Evolutionary conservation across 345 rosid genomes (phyloP).

Genomic region (Linum usitatissimum): DNA sequence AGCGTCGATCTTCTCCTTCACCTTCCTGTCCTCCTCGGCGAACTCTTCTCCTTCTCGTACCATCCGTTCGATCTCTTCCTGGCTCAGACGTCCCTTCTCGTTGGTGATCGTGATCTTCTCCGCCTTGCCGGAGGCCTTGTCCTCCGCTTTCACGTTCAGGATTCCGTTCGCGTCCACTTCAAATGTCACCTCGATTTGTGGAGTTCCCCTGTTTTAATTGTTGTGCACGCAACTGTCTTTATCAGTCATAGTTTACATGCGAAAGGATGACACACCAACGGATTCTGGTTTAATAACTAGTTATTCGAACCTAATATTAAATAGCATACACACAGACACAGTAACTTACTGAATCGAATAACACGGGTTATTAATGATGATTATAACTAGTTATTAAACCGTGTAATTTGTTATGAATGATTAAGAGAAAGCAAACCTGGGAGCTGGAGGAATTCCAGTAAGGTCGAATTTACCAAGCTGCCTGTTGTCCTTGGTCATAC

Average conservation of each 20-base stretch:
- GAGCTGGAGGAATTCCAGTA: slow-evolving; percentile 75
- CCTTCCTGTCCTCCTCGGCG: slow-evolving; percentile 94
- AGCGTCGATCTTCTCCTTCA: slow-evolving; percentile 84
- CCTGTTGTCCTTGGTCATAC: slow-evolving; percentile 90
- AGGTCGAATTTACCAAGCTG: slow-evolving; percentile 83
- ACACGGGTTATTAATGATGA: too few species aligned
- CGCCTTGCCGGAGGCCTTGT: slow-evolving; percentile 76
- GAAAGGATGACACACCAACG: too few species aligned
- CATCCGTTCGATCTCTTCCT: slow-evolving; percentile 93
- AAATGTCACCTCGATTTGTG: slow-evolving; percentile 94
- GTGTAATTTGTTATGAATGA: too few species aligned
- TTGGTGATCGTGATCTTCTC: slow-evolving; percentile 95
- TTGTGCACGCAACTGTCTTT: too few species aligned
- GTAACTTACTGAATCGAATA: too few species aligned
- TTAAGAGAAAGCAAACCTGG: slow-evolving; percentile 36
- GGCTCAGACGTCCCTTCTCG: slow-evolving; percentile 89
- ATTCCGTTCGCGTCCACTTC: slow-evolving; percentile 96
- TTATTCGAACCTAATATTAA: too few species aligned
- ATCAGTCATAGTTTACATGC: too few species aligned
- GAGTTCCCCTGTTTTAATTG: slow-evolving; percentile 62
- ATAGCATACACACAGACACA: too few species aligned
- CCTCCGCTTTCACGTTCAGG: slow-evolving; percentile 84
- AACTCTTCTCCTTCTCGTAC: slow-evolving; percentile 91
- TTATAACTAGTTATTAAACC: neutral
- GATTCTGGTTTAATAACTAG: too few species aligned